Conservation (phyloP, 2,329 filamentous ascomycete species). For the Exophiala aquamarina region DNA sequence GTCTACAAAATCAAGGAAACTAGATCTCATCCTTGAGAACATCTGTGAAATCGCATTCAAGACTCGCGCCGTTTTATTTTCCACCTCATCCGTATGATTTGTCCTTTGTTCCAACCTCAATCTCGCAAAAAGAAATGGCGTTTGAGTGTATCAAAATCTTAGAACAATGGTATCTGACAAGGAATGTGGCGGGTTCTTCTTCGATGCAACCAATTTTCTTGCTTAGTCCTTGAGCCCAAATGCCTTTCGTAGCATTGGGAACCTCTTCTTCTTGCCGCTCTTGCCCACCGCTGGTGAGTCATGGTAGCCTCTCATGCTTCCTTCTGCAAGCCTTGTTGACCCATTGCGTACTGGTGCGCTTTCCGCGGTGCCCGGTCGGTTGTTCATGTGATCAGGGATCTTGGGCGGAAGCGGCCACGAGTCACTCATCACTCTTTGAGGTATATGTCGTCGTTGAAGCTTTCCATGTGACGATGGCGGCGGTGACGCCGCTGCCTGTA, state of each 20-base stretch:
- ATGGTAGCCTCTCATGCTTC: conserved; percentile 17
- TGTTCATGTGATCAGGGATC: conserved; percentile 9
- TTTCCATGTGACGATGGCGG: conserved; percentile 35
- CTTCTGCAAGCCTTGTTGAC: conserved; percentile 17
- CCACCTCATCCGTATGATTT: no score
- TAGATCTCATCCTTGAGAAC: no score
- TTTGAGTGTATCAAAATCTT: no score
- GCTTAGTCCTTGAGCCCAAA: conserved; percentile 40
- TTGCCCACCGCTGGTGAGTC: conserved; percentile 23
- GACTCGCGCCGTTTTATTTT: no score
- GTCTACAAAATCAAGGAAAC: no score
- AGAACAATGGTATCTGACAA: no score
- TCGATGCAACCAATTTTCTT: no score
- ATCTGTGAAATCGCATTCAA: no score
- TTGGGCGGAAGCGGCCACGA: conserved; percentile 51
- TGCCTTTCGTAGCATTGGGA: conserved; percentile 44
- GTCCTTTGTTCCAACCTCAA: no score
- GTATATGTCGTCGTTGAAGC: conserved; percentile 48
- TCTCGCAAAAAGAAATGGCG: no score
- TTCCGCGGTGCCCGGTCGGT: conserved; percentile 31
- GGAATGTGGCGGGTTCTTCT: no score
- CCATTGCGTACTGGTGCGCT: conserved; percentile 21
- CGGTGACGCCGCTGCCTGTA: conserved; percentile 29
- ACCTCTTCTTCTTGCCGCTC: conserved; percentile 46
- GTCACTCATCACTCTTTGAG: conserved; percentile 37